Conservation (phyloP, 2,329 filamentous ascomycete species). For the Xylariaceae sp. region DNA sequence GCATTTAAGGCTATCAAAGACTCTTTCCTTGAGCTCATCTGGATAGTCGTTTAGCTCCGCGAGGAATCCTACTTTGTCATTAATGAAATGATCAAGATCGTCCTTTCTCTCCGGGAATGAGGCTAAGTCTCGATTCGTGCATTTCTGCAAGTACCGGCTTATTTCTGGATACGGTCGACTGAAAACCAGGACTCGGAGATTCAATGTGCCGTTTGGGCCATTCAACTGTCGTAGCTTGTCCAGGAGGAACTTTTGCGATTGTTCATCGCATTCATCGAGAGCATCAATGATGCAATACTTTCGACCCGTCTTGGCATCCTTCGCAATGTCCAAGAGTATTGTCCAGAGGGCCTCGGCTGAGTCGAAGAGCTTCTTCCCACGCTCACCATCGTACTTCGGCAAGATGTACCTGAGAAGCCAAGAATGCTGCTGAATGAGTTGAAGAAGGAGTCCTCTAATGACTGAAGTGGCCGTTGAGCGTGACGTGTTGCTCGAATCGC, state of each 20-base stretch:
- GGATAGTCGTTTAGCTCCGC: not conserved
- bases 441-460: not conserved
- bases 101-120: not conserved
- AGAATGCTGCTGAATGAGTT: not conserved
- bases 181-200: not conserved
- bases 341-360: not conserved
- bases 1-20: not conserved
- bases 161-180: not conserved
- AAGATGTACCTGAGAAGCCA: not conserved
- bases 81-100: not conserved
- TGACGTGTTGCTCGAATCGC: not conserved
- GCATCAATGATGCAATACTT: not conserved
- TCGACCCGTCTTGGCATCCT: not conserved
- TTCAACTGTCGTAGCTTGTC: not conserved
- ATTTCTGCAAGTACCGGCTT: not conserved
- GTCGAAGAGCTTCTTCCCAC: not conserved
- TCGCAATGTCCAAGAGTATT: not conserved
- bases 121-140: not conserved
- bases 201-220: not conserved
- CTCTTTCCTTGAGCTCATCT: not conserved
- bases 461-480: not conserved
- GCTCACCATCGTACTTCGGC: not conserved
- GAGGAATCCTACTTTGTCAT: not conserved
- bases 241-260: not conserved
- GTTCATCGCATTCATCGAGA: not conserved